A percentile compares a stretch with the other conserved stretches of the same genome.
Conservation (phyloP, 148 eudicot genomes). For the Chenopodium berlandieri region DNA sequence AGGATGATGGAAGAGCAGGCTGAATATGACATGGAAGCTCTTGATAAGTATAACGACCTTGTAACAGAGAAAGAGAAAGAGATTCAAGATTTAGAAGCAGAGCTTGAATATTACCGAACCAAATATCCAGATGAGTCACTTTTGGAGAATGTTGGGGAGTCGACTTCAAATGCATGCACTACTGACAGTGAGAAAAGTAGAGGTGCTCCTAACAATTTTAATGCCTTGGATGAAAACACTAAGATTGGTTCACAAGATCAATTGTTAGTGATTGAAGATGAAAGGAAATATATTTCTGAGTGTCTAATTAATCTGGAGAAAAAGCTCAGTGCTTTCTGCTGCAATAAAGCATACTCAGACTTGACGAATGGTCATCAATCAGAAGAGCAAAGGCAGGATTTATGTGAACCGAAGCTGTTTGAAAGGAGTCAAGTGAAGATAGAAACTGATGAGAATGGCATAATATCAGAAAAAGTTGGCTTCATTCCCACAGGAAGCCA, state of each 20-base stretch:
- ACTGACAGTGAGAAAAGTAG: conserved; percentile 12
- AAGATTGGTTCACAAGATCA: conserved; percentile 16
- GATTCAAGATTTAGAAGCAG: conserved; percentile 72
- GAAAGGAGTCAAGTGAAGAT: conserved; percentile 21
- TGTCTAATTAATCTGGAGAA: conserved; percentile 49
- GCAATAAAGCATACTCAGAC: conserved; percentile 21
- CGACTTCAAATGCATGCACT: conserved; percentile 23
- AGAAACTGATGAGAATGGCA: conserved; percentile 22
- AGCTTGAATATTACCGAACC: conserved; percentile 51
- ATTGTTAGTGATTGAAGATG: conserved; percentile 44
- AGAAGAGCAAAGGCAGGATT: conserved; percentile 19
- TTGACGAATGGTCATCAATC: conserved; percentile 19
- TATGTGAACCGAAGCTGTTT: conserved; percentile 18
- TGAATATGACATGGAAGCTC: conserved; percentile 81
- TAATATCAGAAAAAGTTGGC: conserved; percentile 5
- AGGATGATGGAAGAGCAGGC: conserved; percentile 99
- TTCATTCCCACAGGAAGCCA: conserved; percentile 12
- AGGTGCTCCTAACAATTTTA: not conserved
- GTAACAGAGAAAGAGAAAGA: conserved; percentile 74
- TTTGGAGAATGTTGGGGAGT: conserved; percentile 30
- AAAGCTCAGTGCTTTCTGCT: conserved; percentile 40
- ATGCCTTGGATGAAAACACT: not conserved
- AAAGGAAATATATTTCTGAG: conserved; percentile 38
- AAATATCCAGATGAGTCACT: conserved; percentile 38
- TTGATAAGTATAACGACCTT: conserved; percentile 67